phyloP scores from a whole-genome alignment of 2,329 filamentous ascomycete species.

The Orbilia brochopaga region DNA sequence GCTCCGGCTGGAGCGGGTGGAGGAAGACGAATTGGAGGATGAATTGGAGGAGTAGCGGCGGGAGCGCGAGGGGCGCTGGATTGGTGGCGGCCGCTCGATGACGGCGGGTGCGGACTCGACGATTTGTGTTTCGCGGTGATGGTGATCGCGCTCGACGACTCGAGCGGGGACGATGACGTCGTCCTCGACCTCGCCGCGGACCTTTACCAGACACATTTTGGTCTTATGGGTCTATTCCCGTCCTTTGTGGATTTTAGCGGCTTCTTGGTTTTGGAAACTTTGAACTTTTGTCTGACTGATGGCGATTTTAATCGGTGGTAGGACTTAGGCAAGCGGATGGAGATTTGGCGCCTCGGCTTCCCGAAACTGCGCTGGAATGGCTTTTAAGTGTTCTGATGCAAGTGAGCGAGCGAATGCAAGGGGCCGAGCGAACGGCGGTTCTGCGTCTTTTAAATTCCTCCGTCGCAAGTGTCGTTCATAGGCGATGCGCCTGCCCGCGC shows the following conservation, averaged over 20 bases:
- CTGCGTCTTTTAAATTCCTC: slow-evolving; percentile 4
- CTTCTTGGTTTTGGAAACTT: slow-evolving; percentile 8
- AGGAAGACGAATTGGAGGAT: slow-evolving; percentile 16
- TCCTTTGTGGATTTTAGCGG: background rate
- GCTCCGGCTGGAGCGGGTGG: slow-evolving; percentile 36
- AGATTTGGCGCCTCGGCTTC: background rate
- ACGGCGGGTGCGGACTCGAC: slow-evolving; percentile 47
- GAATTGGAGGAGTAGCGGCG: slow-evolving; percentile 15
- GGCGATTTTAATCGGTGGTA: background rate
- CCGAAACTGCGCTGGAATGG: background rate
- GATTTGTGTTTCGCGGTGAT: slow-evolving; percentile 43
- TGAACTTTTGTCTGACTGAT: slow-evolving; percentile 2
- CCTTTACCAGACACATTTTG: slow-evolving; percentile 55
- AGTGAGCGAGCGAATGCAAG: slow-evolving; percentile 27
- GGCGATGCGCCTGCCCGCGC: background rate
- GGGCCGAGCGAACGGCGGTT: slow-evolving; percentile 39
- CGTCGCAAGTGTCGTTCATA: slow-evolving; percentile 19
- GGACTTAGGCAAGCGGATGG: background rate
- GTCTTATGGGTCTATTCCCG: background rate
- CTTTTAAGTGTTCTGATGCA: too few relatives aligned
- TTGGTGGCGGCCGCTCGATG: slow-evolving; percentile 37
- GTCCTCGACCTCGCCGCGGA: slow-evolving; percentile 54
- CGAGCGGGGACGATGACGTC: slow-evolving; percentile 52
- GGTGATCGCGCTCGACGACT: slow-evolving; percentile 41
- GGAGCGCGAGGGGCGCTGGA: slow-evolving; percentile 43